phyloP scores from a whole-genome alignment of 2,329 filamentous ascomycete species.

The Aspergillus versicolor region DNA sequence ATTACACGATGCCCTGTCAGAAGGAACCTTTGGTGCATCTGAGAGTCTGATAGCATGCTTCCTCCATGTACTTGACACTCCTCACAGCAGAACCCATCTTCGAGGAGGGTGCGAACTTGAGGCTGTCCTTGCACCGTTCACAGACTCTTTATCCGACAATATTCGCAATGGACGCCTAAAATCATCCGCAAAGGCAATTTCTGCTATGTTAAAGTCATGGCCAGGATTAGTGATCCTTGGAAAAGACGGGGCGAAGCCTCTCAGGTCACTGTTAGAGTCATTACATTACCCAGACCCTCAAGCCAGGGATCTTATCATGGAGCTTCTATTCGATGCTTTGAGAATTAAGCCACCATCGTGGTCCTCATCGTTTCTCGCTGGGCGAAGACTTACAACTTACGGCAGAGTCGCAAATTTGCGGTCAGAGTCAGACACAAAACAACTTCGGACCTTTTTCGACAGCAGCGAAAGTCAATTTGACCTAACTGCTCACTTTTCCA shows the following conservation, averaged over 20 bases:
- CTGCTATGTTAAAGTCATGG: slow-evolving; percentile 90
- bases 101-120: slow-evolving; percentile 87
- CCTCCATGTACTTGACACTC: slow-evolving; percentile 83
- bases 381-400: slow-evolving; percentile 89
- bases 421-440: slow-evolving; percentile 54
- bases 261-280: slow-evolving; percentile 74
- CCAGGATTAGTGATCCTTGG: slow-evolving; percentile 84
- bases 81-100: slow-evolving; percentile 76
- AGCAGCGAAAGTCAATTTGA: slow-evolving; percentile 66
- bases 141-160: slow-evolving; percentile 66
- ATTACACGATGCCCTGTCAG: slow-evolving; percentile 86
- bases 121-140: slow-evolving; percentile 86
- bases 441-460: slow-evolving; percentile 59
- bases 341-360: slow-evolving; percentile 92
- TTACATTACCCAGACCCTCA: slow-evolving; percentile 58
- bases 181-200: slow-evolving; percentile 87
- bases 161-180: slow-evolving; percentile 67
- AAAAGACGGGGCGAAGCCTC: slow-evolving; percentile 81
- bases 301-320: slow-evolving; percentile 75
- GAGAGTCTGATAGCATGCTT: slow-evolving; percentile 87
- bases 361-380: slow-evolving; percentile 94
- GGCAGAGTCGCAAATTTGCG: slow-evolving; percentile 88
- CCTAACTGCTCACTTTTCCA: slow-evolving; percentile 91
- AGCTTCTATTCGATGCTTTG: slow-evolving; percentile 78
- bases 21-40: slow-evolving; percentile 88